Base-by-base conservation (phyloP, 306 rosid genomes). In the Gillenia trifoliata region DNA sequence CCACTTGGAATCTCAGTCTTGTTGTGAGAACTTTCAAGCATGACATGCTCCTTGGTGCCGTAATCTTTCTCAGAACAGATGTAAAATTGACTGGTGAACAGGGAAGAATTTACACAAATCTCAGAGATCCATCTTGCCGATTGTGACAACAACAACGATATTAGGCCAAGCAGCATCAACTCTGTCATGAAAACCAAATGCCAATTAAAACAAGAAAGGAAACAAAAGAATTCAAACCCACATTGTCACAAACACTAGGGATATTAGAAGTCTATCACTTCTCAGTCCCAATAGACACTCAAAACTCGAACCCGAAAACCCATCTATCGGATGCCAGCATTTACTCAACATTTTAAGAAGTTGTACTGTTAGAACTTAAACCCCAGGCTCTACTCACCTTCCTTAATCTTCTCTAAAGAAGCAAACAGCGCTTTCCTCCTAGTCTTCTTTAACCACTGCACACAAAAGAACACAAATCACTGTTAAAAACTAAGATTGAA, bases 111-210 rank as follows among this genome's bases (percentile, higher is more conserved):
- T 31, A 94, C 90, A 73, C 98, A 94, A 78, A 94, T 94, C 84
- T 90, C 90, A 50, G 97, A 94, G 77, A 94, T 90, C 92, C 90
- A 88, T 59, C 97, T 85, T 49, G 96, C 96, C 5, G 90, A 87
- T 85, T 88, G 97, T 70, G 98, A 87, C 95, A 94, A 82, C 85
- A 91, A 75, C 85, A 94, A 85, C 66, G 98, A 94, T 87, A 94
- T 85, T 11, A 90, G 96, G 56, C 97, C 97, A 80, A 88, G 98
- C 81, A 91, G 95, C 98, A 94, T 94, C 84, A 94, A 69, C 86
- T 94, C 98, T 94, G 81, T 66, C 87, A 88, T 28, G 52, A 84
- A 79, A 60, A 57, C 52, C 33, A 30, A 5, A 34, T 8, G 49
- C 22, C 19, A 63, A 66, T 36, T 15, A 60, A 8, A 17, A 47